phyloP scores from a whole-genome alignment of 495 filamentous ascomycete species.

The Articulospora tetracladia region DNA sequence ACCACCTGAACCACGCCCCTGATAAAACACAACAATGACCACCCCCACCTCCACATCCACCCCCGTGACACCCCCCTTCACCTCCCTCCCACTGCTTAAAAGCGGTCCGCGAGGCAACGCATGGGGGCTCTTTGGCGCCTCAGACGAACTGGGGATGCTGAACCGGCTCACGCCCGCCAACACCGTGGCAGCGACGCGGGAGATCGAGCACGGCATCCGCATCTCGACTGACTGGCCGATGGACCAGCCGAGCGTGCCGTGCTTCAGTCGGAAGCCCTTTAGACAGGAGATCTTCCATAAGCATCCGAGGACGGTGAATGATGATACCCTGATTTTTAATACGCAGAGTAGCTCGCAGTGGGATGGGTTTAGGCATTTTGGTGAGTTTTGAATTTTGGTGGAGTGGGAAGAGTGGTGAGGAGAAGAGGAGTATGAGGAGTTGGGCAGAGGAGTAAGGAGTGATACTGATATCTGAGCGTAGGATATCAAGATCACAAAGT shows the following conservation, averaged over 20 bases:
- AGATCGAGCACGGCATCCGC: constrained; percentile 45
- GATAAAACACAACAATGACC: no score
- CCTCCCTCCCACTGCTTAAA: constrained; percentile 40
- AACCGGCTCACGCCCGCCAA: constrained; percentile 45
- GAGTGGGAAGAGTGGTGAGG: no score
- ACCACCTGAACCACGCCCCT: background rate
- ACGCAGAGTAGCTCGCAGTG: constrained; percentile 52
- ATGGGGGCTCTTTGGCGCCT: constrained; percentile 45
- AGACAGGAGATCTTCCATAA: constrained; percentile 33
- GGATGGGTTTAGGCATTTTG: constrained; percentile 54
- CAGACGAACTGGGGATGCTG: constrained; percentile 45
- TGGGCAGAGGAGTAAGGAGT: background rate
- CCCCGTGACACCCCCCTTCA: constrained; percentile 32
- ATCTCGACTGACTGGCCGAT: constrained; percentile 28
- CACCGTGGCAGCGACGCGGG: constrained; percentile 33
- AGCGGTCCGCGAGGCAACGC: constrained; percentile 43
- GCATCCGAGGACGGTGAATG: constrained; percentile 42
- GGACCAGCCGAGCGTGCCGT: constrained; percentile 25
- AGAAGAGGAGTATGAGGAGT: no score
- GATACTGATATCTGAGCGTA: background rate
- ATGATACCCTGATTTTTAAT: constrained; percentile 46
- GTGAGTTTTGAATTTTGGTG: constrained; percentile 39
- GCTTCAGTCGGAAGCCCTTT: constrained; percentile 31
- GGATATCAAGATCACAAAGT: constrained; percentile 24
- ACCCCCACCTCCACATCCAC: background rate